phyloP scores from a whole-genome alignment of 1,284 basidiomycete genomes.

The Trametes versicolor region DNA sequence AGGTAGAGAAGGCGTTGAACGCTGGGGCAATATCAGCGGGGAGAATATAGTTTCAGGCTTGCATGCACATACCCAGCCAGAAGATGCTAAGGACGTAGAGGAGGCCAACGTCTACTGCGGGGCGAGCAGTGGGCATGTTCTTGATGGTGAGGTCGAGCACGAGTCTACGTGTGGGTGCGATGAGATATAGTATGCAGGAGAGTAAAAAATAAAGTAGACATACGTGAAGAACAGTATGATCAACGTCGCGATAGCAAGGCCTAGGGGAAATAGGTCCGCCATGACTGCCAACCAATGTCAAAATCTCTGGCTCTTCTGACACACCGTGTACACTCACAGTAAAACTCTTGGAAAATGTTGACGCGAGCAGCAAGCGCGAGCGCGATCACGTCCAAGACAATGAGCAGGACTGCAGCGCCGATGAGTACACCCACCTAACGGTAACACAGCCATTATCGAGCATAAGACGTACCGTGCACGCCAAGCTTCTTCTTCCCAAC shows the following conservation, averaged over 20 bases:
- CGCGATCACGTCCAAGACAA: conserved; percentile 59
- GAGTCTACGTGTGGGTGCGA: conserved; percentile 46
- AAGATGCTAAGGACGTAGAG: conserved; percentile 57
- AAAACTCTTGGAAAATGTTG: conserved; percentile 67
- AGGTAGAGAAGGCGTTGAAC: conserved; percentile 68
- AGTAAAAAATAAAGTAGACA: conserved; percentile 25
- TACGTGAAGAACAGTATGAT: conserved; percentile 54
- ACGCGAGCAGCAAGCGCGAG: conserved; percentile 62
- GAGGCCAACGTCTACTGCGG: conserved; percentile 58
- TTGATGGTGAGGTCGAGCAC: conserved; percentile 52
- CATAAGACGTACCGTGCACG: conserved; percentile 27
- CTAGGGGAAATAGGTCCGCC: conserved; percentile 67
- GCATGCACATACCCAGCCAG: conserved; percentile 57
- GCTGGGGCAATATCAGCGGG: conserved; percentile 44
- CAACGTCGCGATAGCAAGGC: conserved; percentile 62
- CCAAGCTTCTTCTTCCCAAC: conserved; percentile 35
- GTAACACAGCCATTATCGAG: neutral
- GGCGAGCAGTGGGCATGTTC: conserved; percentile 55
- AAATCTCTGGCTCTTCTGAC: neutral
- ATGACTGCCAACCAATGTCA: conserved; percentile 48
- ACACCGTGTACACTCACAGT: conserved; percentile 52
- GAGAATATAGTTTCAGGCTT: too few species aligned
- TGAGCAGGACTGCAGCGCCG: conserved; percentile 40
- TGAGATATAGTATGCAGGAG: neutral
- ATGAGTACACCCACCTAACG: neutral